phyloP scores from a whole-genome alignment of 1,284 basidiomycete genomes.

The Leccinum huronense region DNA sequence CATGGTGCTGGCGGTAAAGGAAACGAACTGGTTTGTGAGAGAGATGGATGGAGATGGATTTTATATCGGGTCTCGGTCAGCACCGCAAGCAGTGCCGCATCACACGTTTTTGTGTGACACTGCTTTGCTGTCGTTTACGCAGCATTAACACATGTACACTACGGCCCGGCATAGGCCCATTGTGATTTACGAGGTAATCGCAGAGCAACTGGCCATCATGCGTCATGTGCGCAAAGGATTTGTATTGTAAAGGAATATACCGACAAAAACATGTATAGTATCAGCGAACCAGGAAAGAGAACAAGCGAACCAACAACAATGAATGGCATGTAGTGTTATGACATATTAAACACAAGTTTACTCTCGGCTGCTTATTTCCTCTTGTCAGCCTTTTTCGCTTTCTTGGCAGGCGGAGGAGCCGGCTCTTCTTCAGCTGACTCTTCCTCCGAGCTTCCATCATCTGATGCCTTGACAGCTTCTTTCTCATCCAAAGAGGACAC shows the following conservation, averaged over 20 bases:
- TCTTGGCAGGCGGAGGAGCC: slow-evolving; percentile 36
- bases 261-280: slow-evolving; percentile 35
- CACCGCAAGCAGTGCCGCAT: slow-evolving; percentile 23
- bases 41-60: slow-evolving; percentile 17
- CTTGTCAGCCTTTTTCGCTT: slow-evolving; percentile 37
- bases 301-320: slow-evolving; percentile 13
- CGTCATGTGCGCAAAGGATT: slow-evolving; percentile 7
- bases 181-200: slow-evolving; percentile 16
- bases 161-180: slow-evolving; percentile 22
- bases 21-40: slow-evolving; percentile 9
- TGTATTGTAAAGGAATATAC: slow-evolving; percentile 35
- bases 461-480: slow-evolving; percentile 31
- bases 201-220: slow-evolving; percentile 5
- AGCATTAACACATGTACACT: slow-evolving; percentile 14
- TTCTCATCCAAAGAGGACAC: slow-evolving; percentile 23
- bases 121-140: slow-evolving; percentile 37
- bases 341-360: slow-evolving; percentile 9
- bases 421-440: slow-evolving; percentile 23
- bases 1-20: slow-evolving; percentile 24
- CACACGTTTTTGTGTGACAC: slow-evolving; percentile 30
- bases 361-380: slow-evolving; percentile 29
- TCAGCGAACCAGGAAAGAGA: slow-evolving; percentile 16
- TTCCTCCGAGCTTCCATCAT: slow-evolving; percentile 33
- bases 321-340: slow-evolving; percentile 4
- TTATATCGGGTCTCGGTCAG: slow-evolving; percentile 27